Evolutionary conservation across 176 grass and related monocot species (phyloP), one percentile per base, ranked within the genome.

Genomic region (Avena insularis): DNA sequence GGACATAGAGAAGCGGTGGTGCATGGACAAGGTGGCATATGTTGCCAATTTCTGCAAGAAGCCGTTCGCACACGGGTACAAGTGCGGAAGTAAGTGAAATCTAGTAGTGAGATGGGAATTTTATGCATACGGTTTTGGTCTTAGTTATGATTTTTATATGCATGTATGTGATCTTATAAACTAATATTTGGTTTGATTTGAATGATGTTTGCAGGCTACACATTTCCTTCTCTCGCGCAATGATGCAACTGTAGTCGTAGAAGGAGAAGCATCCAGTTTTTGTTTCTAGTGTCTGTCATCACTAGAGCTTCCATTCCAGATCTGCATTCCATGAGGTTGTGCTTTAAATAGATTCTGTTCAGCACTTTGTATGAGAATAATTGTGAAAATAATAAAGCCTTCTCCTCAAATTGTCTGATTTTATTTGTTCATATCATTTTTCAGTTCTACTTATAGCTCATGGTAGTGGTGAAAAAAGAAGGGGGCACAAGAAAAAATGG

Each of bases 71-170:
- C 71, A 49, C 2, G 21, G 71, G 12, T 75, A 75, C 43, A 73
- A 73, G 11, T 73, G 43, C 0, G 71, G 71, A 73, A 73, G 71
- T 73, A 73, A 73, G 71, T 73, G 31, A 69, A 69, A 69, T 69
- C 35, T 17, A 36, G 33, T 9, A 21, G 0, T 0, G 48, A 47
- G 20, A 71, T 21, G 3, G 17, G 4, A 10, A 71, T 6, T 48
- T 20, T 11, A 25, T 73, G 12, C 43, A 73, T 49, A 48, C 8
- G 1, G 19, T 71, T 20, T 45, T 43, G 25, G 43, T 43, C 38
- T 43, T 43, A 43, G 33, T 70, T 40, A 45, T n/a, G 40, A 4
- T 21, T 72, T 21, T 73, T 47, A 48, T 73, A 47, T 21, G 38
- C 69, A 60, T 8, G 8, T 10, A 63, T 25, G 4, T 65, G 23